Evolutionary conservation across 306 rosid genomes (phyloP), one percentile per base, ranked within the genome.

Genomic region (Styphnolobium japonicum): DNA sequence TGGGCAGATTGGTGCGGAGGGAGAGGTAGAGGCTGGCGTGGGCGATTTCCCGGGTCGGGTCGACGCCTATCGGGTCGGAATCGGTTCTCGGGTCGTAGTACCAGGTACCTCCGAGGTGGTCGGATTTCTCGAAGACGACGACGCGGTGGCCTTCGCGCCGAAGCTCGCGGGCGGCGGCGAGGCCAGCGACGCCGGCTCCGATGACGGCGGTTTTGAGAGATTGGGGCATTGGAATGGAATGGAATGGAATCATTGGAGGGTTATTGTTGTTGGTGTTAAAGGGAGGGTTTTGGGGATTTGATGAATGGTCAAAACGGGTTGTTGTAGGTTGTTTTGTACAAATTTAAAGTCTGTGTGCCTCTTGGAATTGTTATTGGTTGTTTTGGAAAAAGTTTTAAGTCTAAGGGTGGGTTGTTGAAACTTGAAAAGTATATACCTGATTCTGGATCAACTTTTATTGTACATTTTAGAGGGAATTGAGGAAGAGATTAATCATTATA

Each of bases 111-210:
- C 80, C 84, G 6, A 73, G 9, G 4, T 39, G 23, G 22, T 74
- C 12, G 63, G 25, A 43, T 23, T 66, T 81, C 76, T 81, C 84
- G 70, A 81, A 81, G 5, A 81, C 18, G 25, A 66, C 45, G 7
- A 73, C 80, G 7, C n/a, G 39, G 61, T 51, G 73, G 37, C 79
- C 84, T 69, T 80, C 68, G 1, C 68, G 40, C 11, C 9, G 63
- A 49, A 81, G 84, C 63, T 74, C 75, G 0, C 80, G 70, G 21
- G 80, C 76, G 2, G 69, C 63, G 23, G 19, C 39, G 21, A 81
- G 84, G 34, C 84, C 84, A 2, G 80, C 56, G 5, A 73, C 52
- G 0, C 84, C 84, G 0, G 84, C 80, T 22, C 84, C 84, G 42
- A 81, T 31, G 22, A 81, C 53, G 10, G 84, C 80, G 2, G 65